Evolutionary conservation across 306 rosid species (phyloP).

Genomic region (Benincasa hispida): DNA sequence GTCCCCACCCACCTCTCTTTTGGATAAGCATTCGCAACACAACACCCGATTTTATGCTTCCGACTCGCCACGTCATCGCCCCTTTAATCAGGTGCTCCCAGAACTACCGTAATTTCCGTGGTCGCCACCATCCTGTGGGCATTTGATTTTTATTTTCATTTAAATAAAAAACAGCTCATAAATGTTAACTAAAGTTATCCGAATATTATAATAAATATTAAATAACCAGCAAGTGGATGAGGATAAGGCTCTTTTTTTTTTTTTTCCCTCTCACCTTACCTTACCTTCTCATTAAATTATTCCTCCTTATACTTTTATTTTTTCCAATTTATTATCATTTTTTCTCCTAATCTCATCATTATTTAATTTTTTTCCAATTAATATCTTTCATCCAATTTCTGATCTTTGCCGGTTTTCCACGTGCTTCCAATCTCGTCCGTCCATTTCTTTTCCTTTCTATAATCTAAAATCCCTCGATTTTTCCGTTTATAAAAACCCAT

Average conservation of each 20-base stretch:
- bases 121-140: neutral
- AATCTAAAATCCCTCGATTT: neutral
- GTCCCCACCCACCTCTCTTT: constrained; percentile 19
- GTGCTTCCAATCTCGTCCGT: neutral
- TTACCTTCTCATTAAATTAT: neutral
- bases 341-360: neutral
- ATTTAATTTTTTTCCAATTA: neutral
- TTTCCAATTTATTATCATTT: neutral
- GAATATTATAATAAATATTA: neutral
- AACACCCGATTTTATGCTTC: constrained; percentile 2
- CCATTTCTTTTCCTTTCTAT: neutral
- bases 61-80: constrained; percentile 19
- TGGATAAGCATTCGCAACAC: constrained; percentile 39
- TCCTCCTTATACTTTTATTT: neutral
- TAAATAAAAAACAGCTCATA: constrained; percentile 15
- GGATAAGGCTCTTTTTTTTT: constrained; percentile 32
- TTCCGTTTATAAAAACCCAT: neutral
- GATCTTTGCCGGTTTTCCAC: constrained; percentile 4
- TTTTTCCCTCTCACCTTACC: neutral
- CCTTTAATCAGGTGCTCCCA: neutral
- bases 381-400: neutral
- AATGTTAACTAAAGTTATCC: neutral
- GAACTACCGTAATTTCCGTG: neutral
- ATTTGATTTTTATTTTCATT: too few relatives aligned
- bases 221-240: constrained; percentile 18